Evolutionary conservation across 352 stramenopile species (phyloP), one percentile per base, ranked within the genome.

Genomic region (Phytophthora syringae): DNA sequence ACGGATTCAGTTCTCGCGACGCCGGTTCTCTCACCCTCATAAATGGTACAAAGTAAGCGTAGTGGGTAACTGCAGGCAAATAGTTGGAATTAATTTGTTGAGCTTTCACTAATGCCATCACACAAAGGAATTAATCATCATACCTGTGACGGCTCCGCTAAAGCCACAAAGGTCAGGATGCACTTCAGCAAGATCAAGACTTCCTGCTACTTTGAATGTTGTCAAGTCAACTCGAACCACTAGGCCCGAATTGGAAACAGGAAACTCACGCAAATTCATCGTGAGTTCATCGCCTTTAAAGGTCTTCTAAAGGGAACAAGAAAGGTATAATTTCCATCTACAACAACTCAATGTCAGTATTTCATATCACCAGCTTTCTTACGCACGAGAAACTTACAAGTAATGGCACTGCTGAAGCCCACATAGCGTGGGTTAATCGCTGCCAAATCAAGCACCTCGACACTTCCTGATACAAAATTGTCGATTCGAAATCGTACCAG

Each of bases 1-100:
- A 94, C 36, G 82, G 71, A 5, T 68, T 72, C 21, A 79, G 2
- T 20, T 78, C 70, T 34, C 67, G 49, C 0, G 66, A 70, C 9
- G 67, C 60, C 1, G 79, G 54, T 22, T 84, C 56, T 7, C 72
- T 72, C 10, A 84, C 62, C 12, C 73, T 68, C 79, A 90, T 88
- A 58, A 64, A 90, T 10, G 86, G 86, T 16, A 94, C 60, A n/a
- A 94, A 86, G 64, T 90, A 94, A 3, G 75, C 81, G 43, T 79
- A 88, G 63, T 92, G 68, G 6, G 74, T 80, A 6, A 94, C 84
- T 91, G 24, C 9, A 52, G 7, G 15, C 34, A 42, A 9, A 55
- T 0, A 24, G 24, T 60, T 22, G 37, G 6, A 52, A n/a, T 56
- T 22, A 43, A n/a, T 43, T 43, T 10, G n/a, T n/a, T 43, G 16